phyloP scores from a whole-genome alignment of 2,329 filamentous ascomycete species.

The Akanthomyces lecanii region DNA sequence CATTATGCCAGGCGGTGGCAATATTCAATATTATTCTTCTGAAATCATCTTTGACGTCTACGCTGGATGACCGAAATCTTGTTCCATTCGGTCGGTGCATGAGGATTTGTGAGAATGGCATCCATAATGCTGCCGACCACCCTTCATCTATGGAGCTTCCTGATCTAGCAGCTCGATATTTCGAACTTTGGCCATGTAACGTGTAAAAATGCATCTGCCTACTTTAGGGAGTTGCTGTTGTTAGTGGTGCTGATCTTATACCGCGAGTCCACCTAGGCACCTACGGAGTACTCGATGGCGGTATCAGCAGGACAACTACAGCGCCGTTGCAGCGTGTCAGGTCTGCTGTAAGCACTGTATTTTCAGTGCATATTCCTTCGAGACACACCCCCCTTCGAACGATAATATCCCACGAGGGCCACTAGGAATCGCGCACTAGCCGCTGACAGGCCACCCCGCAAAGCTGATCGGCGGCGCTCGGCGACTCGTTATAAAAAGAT shows the following conservation, averaged over 20 bases:
- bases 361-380: background rate
- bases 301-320: background rate
- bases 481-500: background rate
- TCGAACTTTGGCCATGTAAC: background rate
- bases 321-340: background rate
- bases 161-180: background rate
- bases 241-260: constrained; percentile 7
- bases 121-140: background rate
- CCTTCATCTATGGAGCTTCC: background rate
- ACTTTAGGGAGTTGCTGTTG: background rate
- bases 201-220: background rate
- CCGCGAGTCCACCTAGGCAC: too few species aligned
- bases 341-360: background rate
- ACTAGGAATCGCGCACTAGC: background rate
- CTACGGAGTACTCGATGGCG: background rate
- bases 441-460: background rate
- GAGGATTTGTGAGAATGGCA: background rate
- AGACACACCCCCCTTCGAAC: background rate
- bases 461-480: background rate
- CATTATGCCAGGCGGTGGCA: background rate
- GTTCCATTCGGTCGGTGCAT: too few species aligned
- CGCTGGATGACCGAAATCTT: too few species aligned
- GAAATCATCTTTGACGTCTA: background rate
- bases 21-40: background rate
- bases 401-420: background rate